These are phyloP conservation scores for Zhuliangozyma parablackwelliae DNA, from an alignment of 1,139 yeast species.

Conservation along the genomic window DNA sequence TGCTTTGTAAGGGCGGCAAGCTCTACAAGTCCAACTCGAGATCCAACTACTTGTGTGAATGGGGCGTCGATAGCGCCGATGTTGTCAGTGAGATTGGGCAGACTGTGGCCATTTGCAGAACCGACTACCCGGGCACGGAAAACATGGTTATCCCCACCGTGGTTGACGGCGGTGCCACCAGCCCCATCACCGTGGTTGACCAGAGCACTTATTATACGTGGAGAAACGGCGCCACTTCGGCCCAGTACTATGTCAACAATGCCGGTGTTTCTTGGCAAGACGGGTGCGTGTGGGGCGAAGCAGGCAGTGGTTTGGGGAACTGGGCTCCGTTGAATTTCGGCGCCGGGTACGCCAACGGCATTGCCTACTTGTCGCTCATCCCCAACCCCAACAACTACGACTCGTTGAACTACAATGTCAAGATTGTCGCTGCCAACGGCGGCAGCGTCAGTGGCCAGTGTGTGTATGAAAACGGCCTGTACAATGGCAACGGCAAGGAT, in stretches of 20 bases:
- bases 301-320: slow-evolving; percentile 84
- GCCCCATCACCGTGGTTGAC: slow-evolving; percentile 76
- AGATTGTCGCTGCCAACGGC: slow-evolving; percentile 67
- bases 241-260: slow-evolving; percentile 77
- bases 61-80: slow-evolving; percentile 70
- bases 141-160: slow-evolving; percentile 94
- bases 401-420: slow-evolving; percentile 79
- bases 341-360: slow-evolving; percentile 78
- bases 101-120: slow-evolving; percentile 86
- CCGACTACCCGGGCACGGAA: slow-evolving; percentile 99
- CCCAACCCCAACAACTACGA: slow-evolving; percentile 88
- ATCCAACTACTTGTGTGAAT: slow-evolving; percentile 67
- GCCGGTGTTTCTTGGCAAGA: slow-evolving; percentile 82
- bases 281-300: slow-evolving; percentile 90
- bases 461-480: slow-evolving; percentile 71
- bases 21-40: slow-evolving; percentile 72
- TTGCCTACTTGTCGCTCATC: slow-evolving; percentile 82
- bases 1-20: slow-evolving; percentile 72
- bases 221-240: slow-evolving; percentile 63
- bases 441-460: slow-evolving; percentile 74
- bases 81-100: slow-evolving; percentile 63
- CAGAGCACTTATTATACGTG: slow-evolving; percentile 62
- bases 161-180: slow-evolving; percentile 61
- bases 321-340: slow-evolving; percentile 98
- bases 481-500: slow-evolving; percentile 62